Evolutionary conservation across 495 filamentous ascomycete genomes (phyloP).

Genomic region (Annulohypoxylon bovei): DNA sequence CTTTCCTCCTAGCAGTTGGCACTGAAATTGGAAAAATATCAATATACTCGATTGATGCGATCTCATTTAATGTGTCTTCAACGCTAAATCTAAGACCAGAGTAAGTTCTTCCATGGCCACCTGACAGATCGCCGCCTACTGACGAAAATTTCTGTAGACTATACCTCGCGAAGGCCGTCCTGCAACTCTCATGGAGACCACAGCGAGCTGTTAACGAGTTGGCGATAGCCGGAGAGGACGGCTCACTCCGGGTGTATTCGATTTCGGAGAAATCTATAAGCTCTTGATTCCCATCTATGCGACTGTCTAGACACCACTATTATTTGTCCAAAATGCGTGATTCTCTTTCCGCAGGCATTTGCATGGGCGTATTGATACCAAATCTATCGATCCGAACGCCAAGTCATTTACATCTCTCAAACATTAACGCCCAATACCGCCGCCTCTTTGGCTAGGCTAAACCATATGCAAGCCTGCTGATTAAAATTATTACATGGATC

Average conservation of each 20-base stretch:
- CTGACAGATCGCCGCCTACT: conserved; percentile 1
- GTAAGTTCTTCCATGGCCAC: conserved; percentile 42
- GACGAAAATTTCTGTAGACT: conserved; percentile 40
- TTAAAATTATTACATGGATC: conserved; percentile 34
- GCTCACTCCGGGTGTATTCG: conserved; percentile 77
- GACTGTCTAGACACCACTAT: conserved; percentile 7
- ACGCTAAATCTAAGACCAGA: conserved; percentile 55
- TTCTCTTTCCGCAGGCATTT: conserved; percentile 10
- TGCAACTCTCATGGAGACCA: conserved; percentile 83
- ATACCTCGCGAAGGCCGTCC: conserved; percentile 77
- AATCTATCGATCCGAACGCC: conserved; percentile 40
- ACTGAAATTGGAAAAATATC: conserved; percentile 65
- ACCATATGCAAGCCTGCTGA: conserved; percentile 20
- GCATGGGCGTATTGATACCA: conserved; percentile 1
- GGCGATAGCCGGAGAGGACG: conserved; percentile 85
- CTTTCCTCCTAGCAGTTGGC: conserved; percentile 72
- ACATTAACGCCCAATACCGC: conserved; percentile 30
- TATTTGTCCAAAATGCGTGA: neutral
- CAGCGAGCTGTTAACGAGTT: conserved; percentile 58
- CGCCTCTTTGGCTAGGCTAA: conserved; percentile 8
- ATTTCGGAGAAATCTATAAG: conserved; percentile 50
- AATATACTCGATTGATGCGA: conserved; percentile 54
- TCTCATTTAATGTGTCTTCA: conserved; percentile 56
- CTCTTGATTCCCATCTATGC: conserved; percentile 8
- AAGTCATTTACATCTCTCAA: conserved; percentile 9